Conservation (phyloP, 2,329 filamentous ascomycete genomes). For the Hypoxylon sp. region DNA sequence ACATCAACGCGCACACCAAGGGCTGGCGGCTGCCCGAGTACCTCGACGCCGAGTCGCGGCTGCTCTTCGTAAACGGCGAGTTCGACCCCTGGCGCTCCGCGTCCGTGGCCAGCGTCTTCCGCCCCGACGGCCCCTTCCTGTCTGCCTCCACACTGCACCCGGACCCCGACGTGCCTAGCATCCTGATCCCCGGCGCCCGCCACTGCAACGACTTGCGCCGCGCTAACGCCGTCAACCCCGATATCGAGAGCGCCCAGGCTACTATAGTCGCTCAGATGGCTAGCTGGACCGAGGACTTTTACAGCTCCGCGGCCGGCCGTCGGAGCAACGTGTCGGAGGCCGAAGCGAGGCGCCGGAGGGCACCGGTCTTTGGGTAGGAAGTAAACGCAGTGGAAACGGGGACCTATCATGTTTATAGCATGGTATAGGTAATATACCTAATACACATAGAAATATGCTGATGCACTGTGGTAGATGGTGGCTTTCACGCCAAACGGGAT, state of each 20-base stretch:
- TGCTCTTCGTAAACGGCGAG: slow-evolving; percentile 66
- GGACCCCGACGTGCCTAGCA: slow-evolving; percentile 57
- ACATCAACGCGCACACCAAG: slow-evolving; percentile 61
- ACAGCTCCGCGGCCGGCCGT: not conserved
- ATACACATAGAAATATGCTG: too few relatives aligned
- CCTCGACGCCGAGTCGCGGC: slow-evolving; percentile 48
- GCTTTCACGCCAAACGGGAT: too few relatives aligned
- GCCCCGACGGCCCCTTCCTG: slow-evolving; percentile 61
- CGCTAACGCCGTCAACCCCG: slow-evolving; percentile 47
- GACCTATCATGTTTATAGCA: not conserved
- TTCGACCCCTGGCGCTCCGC: slow-evolving; percentile 67
- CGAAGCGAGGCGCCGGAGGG: not conserved
- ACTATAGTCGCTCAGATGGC: slow-evolving; percentile 27
- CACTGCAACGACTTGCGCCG: slow-evolving; percentile 64
- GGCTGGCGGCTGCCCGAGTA: slow-evolving; percentile 63
- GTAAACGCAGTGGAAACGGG: not conserved
- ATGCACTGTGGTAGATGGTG: too few relatives aligned
- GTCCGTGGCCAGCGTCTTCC: slow-evolving; percentile 59
- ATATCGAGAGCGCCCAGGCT: slow-evolving; percentile 20
- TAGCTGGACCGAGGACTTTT: slow-evolving; percentile 31
- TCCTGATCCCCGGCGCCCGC: slow-evolving; percentile 60
- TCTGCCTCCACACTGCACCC: too few relatives aligned
- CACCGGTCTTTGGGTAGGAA: not conserved
- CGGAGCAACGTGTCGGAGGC: not conserved
- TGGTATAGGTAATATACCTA: too few relatives aligned